A percentile compares a stretch with the other conserved stretches of the same genome.
Evolutionary conservation across 257 asterid genomes (phyloP).

Genomic region (Cinchona pubescens): DNA sequence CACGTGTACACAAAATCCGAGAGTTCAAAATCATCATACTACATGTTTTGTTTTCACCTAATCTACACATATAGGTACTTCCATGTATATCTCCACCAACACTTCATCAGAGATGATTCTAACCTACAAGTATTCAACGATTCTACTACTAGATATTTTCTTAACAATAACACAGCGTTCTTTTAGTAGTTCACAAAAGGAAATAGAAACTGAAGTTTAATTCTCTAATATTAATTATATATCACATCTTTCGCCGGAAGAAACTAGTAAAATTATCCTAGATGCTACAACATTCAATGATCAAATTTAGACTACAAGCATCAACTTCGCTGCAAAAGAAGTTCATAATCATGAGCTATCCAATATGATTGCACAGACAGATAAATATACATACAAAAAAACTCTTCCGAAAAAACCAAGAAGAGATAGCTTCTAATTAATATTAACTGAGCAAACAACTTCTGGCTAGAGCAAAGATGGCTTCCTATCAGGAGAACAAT

Average conservation of each 20-base stretch:
- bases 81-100: not conserved
- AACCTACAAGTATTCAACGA: too few species aligned
- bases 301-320: not conserved
- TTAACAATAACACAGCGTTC: not conserved
- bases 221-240: not conserved
- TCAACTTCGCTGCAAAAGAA: not conserved
- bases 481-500: constrained; percentile 50
- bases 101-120: not conserved
- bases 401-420: not conserved
- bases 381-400: not conserved
- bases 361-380: not conserved
- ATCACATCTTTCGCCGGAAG: not conserved
- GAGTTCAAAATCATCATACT: too few species aligned
- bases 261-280: not conserved
- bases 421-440: not conserved
- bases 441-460: not conserved
- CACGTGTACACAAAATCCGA: too few species aligned
- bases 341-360: constrained; percentile 1
- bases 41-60: too few species aligned
- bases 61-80: too few species aligned
- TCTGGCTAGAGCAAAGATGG: constrained; percentile 48
- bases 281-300: not conserved
- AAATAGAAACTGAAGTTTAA: not conserved
- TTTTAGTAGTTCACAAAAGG: not conserved
- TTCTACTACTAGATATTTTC: too few species aligned